These are phyloP conservation scores for Rosa hybrid DNA, from an alignment of 331 rosid species.

Conservation along the genomic window DNA sequence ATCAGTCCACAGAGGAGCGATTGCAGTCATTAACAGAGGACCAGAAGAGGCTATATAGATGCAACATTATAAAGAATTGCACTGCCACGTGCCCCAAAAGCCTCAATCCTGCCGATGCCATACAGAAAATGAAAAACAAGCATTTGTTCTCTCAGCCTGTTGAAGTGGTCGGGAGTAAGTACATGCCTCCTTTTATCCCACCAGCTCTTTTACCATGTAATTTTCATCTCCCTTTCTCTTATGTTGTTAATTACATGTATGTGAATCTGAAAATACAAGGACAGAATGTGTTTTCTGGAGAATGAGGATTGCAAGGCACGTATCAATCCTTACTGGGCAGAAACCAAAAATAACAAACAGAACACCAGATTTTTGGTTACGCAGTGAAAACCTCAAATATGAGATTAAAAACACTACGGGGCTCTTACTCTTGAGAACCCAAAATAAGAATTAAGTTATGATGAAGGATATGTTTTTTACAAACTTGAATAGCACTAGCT, in stretches of 20 bases:
- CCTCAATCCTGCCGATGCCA: slow-evolving; percentile 38
- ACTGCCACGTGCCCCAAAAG: slow-evolving; percentile 41
- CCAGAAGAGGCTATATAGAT: slow-evolving; percentile 25
- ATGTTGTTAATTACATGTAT: not conserved
- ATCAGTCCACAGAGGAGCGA: slow-evolving; percentile 24
- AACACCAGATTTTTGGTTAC: too few relatives aligned
- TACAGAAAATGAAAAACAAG: slow-evolving; percentile 39
- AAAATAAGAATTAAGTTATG: too few relatives aligned
- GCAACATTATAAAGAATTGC: slow-evolving; percentile 37
- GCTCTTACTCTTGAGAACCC: too few relatives aligned
- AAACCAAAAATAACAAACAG: too few relatives aligned
- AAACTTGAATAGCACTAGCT: too few relatives aligned
- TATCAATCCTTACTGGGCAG: too few relatives aligned
- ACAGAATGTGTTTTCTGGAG: too few relatives aligned
- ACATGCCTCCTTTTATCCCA: not conserved
- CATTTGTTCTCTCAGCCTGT: slow-evolving; percentile 19
- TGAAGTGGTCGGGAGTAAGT: not conserved
- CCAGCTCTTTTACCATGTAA: not conserved
- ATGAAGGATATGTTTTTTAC: too few relatives aligned
- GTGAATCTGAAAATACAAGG: not conserved
- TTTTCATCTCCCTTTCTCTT: not conserved
- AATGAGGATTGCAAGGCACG: too few relatives aligned
- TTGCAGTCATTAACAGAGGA: slow-evolving; percentile 41
- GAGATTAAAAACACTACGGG: too few relatives aligned
- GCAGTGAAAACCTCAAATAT: too few relatives aligned